A percentile compares a stretch with the other conserved stretches of the same genome.
These are phyloP conservation scores for Arthrobotrys sinensis DNA, from an alignment of 2,329 filamentous ascomycete genomes.

Conservation along the genomic window DNA sequence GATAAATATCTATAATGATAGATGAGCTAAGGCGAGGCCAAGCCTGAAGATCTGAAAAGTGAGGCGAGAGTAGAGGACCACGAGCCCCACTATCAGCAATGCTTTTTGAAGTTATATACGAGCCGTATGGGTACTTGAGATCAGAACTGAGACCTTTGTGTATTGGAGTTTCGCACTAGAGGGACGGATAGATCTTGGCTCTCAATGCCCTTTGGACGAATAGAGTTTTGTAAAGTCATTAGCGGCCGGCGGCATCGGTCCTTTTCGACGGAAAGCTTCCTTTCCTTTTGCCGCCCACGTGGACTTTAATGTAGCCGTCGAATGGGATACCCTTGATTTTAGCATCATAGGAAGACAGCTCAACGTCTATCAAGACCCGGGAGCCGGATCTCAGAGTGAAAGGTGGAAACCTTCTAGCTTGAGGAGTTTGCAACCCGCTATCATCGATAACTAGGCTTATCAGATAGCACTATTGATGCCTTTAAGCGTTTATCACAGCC, in stretches of 20 bases:
- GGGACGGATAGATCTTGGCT: constrained; percentile 19
- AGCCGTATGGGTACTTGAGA: constrained; percentile 13
- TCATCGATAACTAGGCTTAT: constrained; percentile 38
- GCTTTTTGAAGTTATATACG: constrained; percentile 6
- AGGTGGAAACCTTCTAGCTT: neutral
- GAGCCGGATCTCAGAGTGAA: neutral
- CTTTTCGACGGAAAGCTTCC: constrained; percentile 53
- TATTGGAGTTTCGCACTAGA: constrained; percentile 41
- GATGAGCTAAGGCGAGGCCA: constrained; percentile 35
- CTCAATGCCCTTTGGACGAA: neutral
- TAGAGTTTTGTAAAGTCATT: constrained; percentile 38
- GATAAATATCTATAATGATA: constrained; percentile 3
- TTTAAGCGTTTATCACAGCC: constrained; percentile 22
- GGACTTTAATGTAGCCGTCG: constrained; percentile 12
- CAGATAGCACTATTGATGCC: constrained; percentile 14
- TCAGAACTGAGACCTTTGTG: constrained; percentile 45
- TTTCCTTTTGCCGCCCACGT: constrained; percentile 50
- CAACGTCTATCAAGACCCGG: neutral
- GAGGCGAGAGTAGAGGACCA: constrained; percentile 35
- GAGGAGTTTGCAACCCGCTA: neutral
- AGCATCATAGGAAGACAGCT: constrained; percentile 8
- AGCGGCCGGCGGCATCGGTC: constrained; percentile 58
- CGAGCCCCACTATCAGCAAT: constrained; percentile 39
- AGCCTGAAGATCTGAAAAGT: constrained; percentile 40
- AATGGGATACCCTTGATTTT: constrained; percentile 12